Evolutionary conservation across 2,329 filamentous ascomycete species (phyloP), one percentile per base, ranked within the genome.

Genomic region (Hymenoscyphus albidus): DNA sequence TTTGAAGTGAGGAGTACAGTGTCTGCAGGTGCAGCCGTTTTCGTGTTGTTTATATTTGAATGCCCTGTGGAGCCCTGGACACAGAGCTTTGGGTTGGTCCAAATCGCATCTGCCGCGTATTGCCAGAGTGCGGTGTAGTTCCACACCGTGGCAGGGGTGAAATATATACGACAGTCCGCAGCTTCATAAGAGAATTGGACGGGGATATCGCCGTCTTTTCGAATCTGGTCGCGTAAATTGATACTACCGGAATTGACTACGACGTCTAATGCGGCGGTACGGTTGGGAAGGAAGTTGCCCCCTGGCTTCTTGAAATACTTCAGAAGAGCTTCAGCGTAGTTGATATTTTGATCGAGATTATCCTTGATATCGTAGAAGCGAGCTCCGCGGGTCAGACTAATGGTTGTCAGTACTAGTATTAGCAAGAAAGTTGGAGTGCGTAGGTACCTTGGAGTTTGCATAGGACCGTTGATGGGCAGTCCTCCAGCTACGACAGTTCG

Each of bases 181-280:
- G 85, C 80, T 67, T 87, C 81, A 66, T 87, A 86, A 3, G 81
- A 73, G 71, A 88, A 88, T 70, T 89, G 86, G 22, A 82, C 73
- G 7, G 85, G 81, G 7, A 62, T 62, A 14, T 58, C 44, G n/a
- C 22, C 70, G 7, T 77, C 70, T 68, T 64, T 69, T 58, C 71
- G 54, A 64, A 74, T 64, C 57, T 73, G 76, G 65, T 82, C 80
- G 38, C 78, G 75, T 35, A 78, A 73, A 67, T 82, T 82, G 65
- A 82, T 70, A 10, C 75, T 75, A 0, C 78, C 78, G 56, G 70
- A 73, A 58, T 66, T 69, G 2, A 72, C 48, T 5, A 62, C 63
- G 0, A 72, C 62, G 22, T 69, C 65, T 3, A 66, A 40, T 5
- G 65, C 63, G 31, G 62, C 58, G 0, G 56, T 56, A 4, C 67